These are phyloP conservation scores for Calonectria honghensis DNA, from an alignment of 2,329 filamentous ascomycete genomes.

Conservation along the genomic window DNA sequence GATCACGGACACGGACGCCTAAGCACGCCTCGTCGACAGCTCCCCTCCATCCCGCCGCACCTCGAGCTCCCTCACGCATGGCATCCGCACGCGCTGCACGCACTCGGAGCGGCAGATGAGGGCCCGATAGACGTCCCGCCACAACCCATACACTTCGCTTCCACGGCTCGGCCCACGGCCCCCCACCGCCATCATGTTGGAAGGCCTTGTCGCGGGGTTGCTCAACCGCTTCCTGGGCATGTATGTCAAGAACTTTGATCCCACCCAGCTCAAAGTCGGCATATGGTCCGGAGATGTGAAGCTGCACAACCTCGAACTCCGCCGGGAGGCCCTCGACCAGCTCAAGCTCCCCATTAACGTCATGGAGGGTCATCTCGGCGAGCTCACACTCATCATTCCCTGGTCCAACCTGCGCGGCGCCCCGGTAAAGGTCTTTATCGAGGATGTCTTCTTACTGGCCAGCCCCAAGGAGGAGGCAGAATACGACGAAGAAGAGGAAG, in stretches of 20 bases:
- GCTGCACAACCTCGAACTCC: conserved; percentile 92
- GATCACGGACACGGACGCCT: conserved; percentile 28
- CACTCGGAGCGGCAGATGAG: conserved; percentile 50
- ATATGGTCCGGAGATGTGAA: conserved; percentile 99
- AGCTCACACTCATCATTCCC: conserved; percentile 93
- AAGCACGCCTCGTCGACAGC: not conserved
- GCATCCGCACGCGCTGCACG: conserved; percentile 44
- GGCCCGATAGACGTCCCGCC: conserved; percentile 44
- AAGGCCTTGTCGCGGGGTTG: conserved; percentile 96
- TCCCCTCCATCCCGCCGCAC: conserved; percentile 16
- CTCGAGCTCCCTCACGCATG: conserved; percentile 48
- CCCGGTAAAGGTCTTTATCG: conserved; percentile 94
- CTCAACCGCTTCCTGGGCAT: conserved; percentile 99
- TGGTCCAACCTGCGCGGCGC: conserved; percentile 98
- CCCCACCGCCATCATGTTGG: conserved; percentile 84
- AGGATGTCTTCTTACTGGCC: conserved; percentile 96
- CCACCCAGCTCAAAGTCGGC: conserved; percentile 96
- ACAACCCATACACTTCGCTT: conserved; percentile 46
- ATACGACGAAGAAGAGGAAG: conserved; percentile 95
- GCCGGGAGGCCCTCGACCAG: conserved; percentile 96
- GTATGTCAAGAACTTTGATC: conserved; percentile 99
- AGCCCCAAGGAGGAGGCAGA: conserved; percentile 96
- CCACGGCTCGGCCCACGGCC: conserved; percentile 85
- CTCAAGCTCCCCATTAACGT: conserved; percentile 97
- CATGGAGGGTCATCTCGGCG: conserved; percentile 93